A percentile compares a stretch with the other conserved stretches of the same genome.
Conservation (phyloP, 169 alveolate species). For the Eimeria praecox region DNA sequence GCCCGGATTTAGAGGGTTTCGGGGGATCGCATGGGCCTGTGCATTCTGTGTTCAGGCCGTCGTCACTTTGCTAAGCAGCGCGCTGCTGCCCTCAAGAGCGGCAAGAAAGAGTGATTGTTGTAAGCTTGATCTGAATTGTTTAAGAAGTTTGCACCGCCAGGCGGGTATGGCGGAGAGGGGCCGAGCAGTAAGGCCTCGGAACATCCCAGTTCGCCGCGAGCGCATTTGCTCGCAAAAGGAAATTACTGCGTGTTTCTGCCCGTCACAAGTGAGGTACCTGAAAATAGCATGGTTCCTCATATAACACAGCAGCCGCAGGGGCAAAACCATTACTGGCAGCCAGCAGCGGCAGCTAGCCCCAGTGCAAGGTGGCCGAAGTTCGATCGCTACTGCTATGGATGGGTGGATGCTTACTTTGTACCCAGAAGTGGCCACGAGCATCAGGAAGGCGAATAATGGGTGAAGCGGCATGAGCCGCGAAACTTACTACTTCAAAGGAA, state of each 20-base stretch:
- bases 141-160: not conserved
- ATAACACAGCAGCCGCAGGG: not conserved
- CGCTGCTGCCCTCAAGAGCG: slow-evolving; percentile 17
- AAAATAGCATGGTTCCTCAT: not conserved
- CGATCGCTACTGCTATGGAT: slow-evolving; percentile 48
- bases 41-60: slow-evolving; percentile 36
- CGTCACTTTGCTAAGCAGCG: slow-evolving; percentile 64
- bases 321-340: not conserved
- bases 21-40: not conserved
- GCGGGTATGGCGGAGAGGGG: slow-evolving; percentile 15
- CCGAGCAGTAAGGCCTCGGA: not conserved
- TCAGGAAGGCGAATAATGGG: slow-evolving; percentile 17
- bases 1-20: not conserved
- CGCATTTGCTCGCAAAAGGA: not conserved
- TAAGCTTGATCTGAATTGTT: not conserved
- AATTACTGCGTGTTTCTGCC: not conserved
- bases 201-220: not conserved
- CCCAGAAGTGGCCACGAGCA: slow-evolving; percentile 7
- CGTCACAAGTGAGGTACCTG: not conserved
- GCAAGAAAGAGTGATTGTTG: not conserved
- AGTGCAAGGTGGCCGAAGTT: slow-evolving; percentile 35
- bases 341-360: slow-evolving; percentile 39
- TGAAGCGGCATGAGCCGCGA: slow-evolving; percentile 42
- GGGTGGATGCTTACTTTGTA: slow-evolving; percentile 6
- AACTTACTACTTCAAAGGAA: slow-evolving; percentile 23